Base-by-base conservation (phyloP, 306 rosid species). In the Cicer cuneatum region DNA sequence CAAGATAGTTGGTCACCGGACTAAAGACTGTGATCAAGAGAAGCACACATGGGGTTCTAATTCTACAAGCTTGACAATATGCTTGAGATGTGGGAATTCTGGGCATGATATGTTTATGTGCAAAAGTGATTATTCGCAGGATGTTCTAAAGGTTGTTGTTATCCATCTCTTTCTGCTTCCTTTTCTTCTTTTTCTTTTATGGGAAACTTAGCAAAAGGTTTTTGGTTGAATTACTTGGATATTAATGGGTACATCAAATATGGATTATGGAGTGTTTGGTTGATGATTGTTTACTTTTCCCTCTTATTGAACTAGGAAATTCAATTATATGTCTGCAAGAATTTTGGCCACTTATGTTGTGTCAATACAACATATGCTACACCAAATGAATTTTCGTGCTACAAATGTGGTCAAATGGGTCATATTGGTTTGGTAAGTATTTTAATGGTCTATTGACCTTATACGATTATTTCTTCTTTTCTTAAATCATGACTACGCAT, bases 71-170 rank as follows among this genome's bases (percentile, higher is more conserved):
- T 57, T 69, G 10, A 81, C 37, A 6, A 58, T 89, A 37, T 93
- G 98, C 86, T 80, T 90, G 60, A 93, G 83, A 73, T 93, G 98
- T 54, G 92, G 98, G 53, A 80, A 82, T 79, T 68, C 87, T 82
- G 96, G 89, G 35, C 98, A 93, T 86, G 96, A 89, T 40, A 93
- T 90, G 96, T 86, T 86, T 70, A 76, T 69, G 35, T 93, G 98
- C 87, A 48, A 40, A 42, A 86, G 62, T 79, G 77, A 37, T 78
- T 90, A 89, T 85, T 51, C 84, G 45, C 46, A 8, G 39, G 87
- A 89, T 69, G 98, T 90, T 82, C 89, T 88, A 40, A 85, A 85
- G 98, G 98, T 93, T 70, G 63, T 52, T 68, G 60, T 68, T 10
- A 9, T 53, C 76, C 51, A 38, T 47, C 24, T 37, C 9, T 57